Percentiles rank a stretch among this genome's conserved stretches.
These are phyloP conservation scores for Dysphania ambrosioides DNA, from an alignment of 148 eudicot genomes.

Conservation along the genomic window DNA sequence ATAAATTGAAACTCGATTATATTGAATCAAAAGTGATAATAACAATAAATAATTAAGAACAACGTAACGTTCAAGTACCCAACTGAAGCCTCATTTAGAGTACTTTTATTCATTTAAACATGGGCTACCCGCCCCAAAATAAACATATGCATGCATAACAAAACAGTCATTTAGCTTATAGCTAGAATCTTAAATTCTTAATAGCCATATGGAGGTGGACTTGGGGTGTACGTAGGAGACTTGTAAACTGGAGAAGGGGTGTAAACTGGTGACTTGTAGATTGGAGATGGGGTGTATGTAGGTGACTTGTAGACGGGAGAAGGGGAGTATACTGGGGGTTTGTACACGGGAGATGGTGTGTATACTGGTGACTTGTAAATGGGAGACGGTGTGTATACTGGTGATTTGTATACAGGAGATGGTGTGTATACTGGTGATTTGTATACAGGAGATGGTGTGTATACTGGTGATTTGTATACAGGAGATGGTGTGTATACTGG, in stretches of 20 bases:
- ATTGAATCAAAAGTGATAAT: neutral
- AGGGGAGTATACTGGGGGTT: neutral
- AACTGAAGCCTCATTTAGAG: neutral
- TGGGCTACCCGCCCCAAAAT: neutral
- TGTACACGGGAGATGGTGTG: neutral
- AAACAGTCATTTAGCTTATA: neutral
- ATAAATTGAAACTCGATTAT: no score
- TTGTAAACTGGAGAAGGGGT: neutral
- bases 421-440: neutral
- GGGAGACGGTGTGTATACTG: neutral
- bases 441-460: neutral
- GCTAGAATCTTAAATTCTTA: neutral
- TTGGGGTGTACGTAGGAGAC: neutral
- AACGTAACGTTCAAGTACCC: neutral
- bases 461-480: neutral
- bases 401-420: neutral
- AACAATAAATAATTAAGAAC: neutral
- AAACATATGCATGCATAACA: no score
- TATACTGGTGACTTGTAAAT: neutral
- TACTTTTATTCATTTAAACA: neutral
- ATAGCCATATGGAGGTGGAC: slow-evolving; percentile 12
- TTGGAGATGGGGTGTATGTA: neutral
- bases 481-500: neutral
- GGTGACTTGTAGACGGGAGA: neutral
- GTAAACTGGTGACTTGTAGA: neutral